Evolutionary conservation across 1,284 basidiomycete genomes (phyloP), one percentile per base, ranked within the genome.

Genomic region (Cryptococcus wingfieldii): DNA sequence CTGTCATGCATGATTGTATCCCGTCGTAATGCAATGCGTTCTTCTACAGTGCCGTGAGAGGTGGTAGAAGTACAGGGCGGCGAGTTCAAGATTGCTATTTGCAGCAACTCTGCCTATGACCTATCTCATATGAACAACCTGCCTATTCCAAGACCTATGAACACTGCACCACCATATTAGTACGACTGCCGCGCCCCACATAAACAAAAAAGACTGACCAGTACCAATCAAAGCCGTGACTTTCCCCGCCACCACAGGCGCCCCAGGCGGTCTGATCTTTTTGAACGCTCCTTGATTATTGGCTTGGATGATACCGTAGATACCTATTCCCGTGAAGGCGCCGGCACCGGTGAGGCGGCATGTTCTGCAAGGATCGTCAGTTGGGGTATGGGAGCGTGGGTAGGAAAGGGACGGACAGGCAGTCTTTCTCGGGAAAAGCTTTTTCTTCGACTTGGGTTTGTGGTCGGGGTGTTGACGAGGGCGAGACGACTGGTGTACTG

Each of bases 281-380:
- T 55, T 55, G 44, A 76, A 75, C 7, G 74, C 69, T 34, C 74
- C 74, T 51, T 72, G 70, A 31, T 58, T 46, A 3, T 49, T 47
- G 1, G 72, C 72, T 51, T 70, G 61, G 48, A 67, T 62, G 14
- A 77, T 58, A 14, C 74, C 71, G 58, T 76, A 77, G 9, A 54
- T 42, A n/a, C 75, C 75, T 12, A 75, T 38, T 7, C 74, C 75
- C 0, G 67, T 60, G 48, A 75, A 75, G 0, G 71, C 63, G 18
- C 64, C 65, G 19, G 69, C 65, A 8, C 72, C 74, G 0, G 68
- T 69, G 14, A 76, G 47, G 37, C 71, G 69, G 62, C 75, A 77
- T 47, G 72, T 54, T 6, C 72, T 75, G 57, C n/a, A 44, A 12
- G 13, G 8, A 25, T 6, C 55, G 1, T 56, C 54, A 23, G 53